These are phyloP conservation scores for Trichoderma gracile DNA, from an alignment of 2,329 filamentous ascomycete species.

Conservation along the genomic window DNA sequence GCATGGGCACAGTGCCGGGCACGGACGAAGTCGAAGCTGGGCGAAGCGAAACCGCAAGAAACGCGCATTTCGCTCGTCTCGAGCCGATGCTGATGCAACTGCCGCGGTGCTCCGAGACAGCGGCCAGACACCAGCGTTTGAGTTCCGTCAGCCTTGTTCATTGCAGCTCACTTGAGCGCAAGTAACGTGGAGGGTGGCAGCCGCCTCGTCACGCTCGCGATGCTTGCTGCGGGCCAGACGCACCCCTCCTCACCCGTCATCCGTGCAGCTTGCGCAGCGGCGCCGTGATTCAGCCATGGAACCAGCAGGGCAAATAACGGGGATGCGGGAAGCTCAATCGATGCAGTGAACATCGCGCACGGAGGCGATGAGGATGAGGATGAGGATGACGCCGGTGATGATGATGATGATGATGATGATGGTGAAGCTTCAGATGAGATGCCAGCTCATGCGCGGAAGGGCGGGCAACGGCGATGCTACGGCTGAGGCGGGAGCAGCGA, in stretches of 20 bases:
- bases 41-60: constrained; percentile 13
- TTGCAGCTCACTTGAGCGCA: constrained; percentile 24
- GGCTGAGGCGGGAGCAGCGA: background rate
- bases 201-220: constrained; percentile 28
- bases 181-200: constrained; percentile 2
- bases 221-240: constrained; percentile 1
- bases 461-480: constrained; percentile 8
- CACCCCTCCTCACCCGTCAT: background rate
- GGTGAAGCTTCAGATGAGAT: background rate
- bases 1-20: constrained; percentile 12
- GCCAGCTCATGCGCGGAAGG: background rate
- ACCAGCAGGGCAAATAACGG: background rate
- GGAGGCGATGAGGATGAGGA: background rate
- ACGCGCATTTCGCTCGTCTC: constrained; percentile 3
- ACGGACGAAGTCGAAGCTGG: background rate
- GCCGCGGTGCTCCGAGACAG: constrained; percentile 6
- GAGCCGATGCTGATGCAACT: constrained; percentile 8
- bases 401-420: too few species aligned
- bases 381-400: too few species aligned
- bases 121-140: background rate
- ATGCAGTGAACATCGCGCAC: constrained; percentile 5
- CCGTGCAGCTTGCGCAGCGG: background rate
- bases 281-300: constrained; percentile 33
- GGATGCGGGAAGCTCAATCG: background rate
- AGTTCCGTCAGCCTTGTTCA: constrained; percentile 4